Base-by-base conservation (phyloP, 108 stramenopile species). In the Skeletonema tropicum region DNA sequence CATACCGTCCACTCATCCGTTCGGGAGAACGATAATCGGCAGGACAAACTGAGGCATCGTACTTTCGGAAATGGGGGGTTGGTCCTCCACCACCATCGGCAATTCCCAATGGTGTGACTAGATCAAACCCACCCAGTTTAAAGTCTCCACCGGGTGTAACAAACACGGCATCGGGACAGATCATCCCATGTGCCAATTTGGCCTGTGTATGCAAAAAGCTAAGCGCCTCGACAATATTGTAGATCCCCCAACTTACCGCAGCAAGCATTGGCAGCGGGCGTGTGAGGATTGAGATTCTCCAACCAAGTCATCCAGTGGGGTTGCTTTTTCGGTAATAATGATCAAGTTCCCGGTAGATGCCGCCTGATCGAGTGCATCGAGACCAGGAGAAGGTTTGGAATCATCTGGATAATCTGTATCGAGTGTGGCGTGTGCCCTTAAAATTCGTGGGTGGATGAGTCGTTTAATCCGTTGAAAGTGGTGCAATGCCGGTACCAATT, bases 71-170 rank as follows among this genome's bases (percentile, higher is more conserved):
- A 60, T 90, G 89, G 11, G 78, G 71, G 17, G 85, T 75, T 21
- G 92, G 90, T 30, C 89, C 89, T 5, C 87, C 88, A 39, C 71
- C 72, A 19, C 76, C 86, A 38, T 81, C 76, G 21, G 74, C 79
- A 39, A 82, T 76, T 11, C 88, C 87, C 39, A 90, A 59, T 23
- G 86, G 85, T 3, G 89, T 90, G 17, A 83, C 67, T 0, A 96
- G 49, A 59, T 79, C 82, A 77, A 92, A 96, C 38, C 88, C 89
- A 72, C 88, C 92, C 13, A 96, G 67, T 69, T 96, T 96, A 70
- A 92, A 93, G 71, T 96, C 95, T 12, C 95, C 95, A 32, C 85
- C 75, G 13, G 80, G 86, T 9, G 93, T 96, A 12, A 96, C 95
- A 64, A 80, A 96, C 41, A 92, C 81, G 12, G 88, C 83, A 14